A percentile compares a stretch with the other conserved stretches of the same genome.
Conservation (phyloP, 495 filamentous ascomycete species). For the Alectoria sarmentosa region DNA sequence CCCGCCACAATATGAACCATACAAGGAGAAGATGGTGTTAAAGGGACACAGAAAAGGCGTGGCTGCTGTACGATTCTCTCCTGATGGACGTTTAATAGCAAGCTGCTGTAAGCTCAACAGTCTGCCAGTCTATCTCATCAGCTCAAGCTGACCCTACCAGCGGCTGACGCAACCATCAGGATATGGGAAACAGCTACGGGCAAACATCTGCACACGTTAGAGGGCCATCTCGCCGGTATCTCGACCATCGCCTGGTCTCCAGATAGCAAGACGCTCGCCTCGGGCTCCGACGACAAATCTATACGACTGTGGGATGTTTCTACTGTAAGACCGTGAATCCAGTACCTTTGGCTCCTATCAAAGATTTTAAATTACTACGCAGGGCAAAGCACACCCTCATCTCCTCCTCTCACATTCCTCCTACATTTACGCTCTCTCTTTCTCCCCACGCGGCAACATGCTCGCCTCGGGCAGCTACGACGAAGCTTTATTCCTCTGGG, state of each 20-base stretch:
- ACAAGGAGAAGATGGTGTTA: slow-evolving; percentile 57
- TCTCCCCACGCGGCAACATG: slow-evolving; percentile 94
- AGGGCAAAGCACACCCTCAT: slow-evolving; percentile 51
- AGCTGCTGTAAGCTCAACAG: slow-evolving; percentile 56
- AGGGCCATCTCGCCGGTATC: slow-evolving; percentile 88
- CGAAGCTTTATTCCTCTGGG: slow-evolving; percentile 95
- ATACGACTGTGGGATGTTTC: slow-evolving; percentile 87
- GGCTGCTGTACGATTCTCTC: slow-evolving; percentile 83
- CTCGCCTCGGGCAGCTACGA: slow-evolving; percentile 92
- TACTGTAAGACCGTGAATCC: slow-evolving; percentile 35
- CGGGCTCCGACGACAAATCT: slow-evolving; percentile 91
- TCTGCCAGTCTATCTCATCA: background rate
- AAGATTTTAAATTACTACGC: background rate
- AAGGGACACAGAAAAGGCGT: slow-evolving; percentile 71
- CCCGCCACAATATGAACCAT: slow-evolving; percentile 39
- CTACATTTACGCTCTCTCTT: slow-evolving; percentile 88
- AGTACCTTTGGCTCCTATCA: background rate
- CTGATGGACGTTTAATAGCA: slow-evolving; percentile 82
- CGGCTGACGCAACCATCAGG: slow-evolving; percentile 81
- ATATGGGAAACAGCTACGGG: slow-evolving; percentile 82
- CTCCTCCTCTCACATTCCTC: slow-evolving; percentile 86
- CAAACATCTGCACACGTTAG: slow-evolving; percentile 73
- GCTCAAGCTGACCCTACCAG: slow-evolving; percentile 32
- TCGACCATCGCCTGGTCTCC: slow-evolving; percentile 88
- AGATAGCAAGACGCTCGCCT: slow-evolving; percentile 76